Base-by-base conservation (phyloP, 768 basidiomycete species). In the Hygrophoropsis aurantiaca region DNA sequence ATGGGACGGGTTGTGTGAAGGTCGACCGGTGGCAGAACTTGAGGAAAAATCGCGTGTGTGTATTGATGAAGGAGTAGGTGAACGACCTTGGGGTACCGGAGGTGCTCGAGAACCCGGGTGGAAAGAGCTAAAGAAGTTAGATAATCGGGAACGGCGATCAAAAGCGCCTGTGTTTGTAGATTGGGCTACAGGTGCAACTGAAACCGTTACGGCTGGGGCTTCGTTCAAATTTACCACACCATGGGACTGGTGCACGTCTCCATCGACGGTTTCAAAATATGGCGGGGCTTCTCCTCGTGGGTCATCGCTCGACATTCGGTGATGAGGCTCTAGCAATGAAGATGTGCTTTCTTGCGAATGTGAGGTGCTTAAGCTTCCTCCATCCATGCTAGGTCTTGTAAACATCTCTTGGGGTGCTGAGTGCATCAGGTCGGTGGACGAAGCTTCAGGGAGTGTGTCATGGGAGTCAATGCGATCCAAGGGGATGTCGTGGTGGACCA, bases 251-350 rank as follows among this genome's bases (percentile, higher is more conserved):
- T 44, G n/a, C 3, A 30, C 27, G 8, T 54, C 60, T 10, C 32
- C 39, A 33, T 65, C 58, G 25, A 77, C 68, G 10, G 75, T 77
- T 54, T 87, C 85, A 42, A 75, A 79, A 61, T 90, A 90, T 0
- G 85, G 64, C 4, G 87, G 87, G 5, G 84, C 82, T 33, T 81
- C 79, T 19, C 84, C 87, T 51, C 81, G 68, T 8, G 75, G 72
- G 56, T 75, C 77, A 11, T 20, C 47, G 13, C 13, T 19, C 11
- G 46, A 13, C 41, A 44, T 26, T 25, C 27, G 42, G 10, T 16
- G n/a, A 18, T 64, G 60, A 7, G 42, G 16, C 26, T 30, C 38
- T 25, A 65, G 50, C 1, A 65, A 33, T 21, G 54, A 65, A 2
- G 45, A 41, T 19, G 55, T 56, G 40, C 60, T 65, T 27, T 49